Base-by-base conservation (phyloP, 805 yeast genomes). In the Pichia rugopelliculosa region DNA sequence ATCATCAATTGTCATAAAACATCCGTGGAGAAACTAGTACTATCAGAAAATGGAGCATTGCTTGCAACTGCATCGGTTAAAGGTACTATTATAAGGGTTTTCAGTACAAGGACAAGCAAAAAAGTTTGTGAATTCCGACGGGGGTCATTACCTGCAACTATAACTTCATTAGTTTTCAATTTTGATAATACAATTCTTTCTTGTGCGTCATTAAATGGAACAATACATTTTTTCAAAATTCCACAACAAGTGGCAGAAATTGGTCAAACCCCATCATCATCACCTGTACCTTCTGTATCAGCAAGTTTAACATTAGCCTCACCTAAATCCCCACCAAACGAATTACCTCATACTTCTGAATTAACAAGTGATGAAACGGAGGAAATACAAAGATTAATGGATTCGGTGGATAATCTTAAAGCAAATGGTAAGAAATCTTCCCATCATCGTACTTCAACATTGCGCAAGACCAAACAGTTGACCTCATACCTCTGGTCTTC, bases 41-140 rank as follows among this genome's bases (percentile, higher is more conserved):
- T 93, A 17, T 86, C 88, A 44, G 71, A 72, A 27, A 90, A 86
- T 57, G 97, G 97, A 0, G 71, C 78, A 2, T 68, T 87, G 53
- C 71, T 91, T 40, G 96, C 97, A 0, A 87, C 97, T 0, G 88
- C 96, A 6, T 87, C 96, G 0, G 79, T 75, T 33, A 87, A 87
- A 59, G 99, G 99, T 2, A 93, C 98, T 0, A 80, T 93, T 21
- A 79, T 91, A 3, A 69, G 98, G 40, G 83, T 93, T 3, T 93
- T 90, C 59, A 70, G 82, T 33, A 80, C 87, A 0, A 71, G 73
- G 2, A 75, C 81, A 1, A 89, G 90, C 0, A 66, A 70, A 25
- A 78, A 77, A 55, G 62, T 86, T 17, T 77, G 73, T 50, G 91
- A 88, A 62, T 87, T 86, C 63, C 73, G 96, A 53, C 70, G 96